Base-by-base conservation (phyloP, 140 eudicot genomes). In the Flaveria floridana region DNA sequence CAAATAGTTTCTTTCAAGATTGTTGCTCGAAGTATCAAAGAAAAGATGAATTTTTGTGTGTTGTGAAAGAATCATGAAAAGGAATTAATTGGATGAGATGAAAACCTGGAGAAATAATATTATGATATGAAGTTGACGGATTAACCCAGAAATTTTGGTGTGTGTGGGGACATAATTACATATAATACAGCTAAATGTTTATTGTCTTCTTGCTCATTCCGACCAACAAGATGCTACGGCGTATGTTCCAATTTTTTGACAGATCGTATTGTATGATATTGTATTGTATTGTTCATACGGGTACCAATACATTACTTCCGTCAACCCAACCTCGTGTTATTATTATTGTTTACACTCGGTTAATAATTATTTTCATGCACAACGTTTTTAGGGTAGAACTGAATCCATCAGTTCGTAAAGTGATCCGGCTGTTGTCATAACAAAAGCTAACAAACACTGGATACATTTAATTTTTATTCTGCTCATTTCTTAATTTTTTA, bases 101-200 rank as follows among this genome's bases (percentile, higher is more conserved):
- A 71, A 26, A 82, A 53, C 18, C 64, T 34, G 19, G 75, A 70
- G 78, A 59, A 79, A 7, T 44, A 44, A 11, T 7, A 44, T 75
- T 65, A 14, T 72, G 82, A 63, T 26, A 25, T 52, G 51, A 46
- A 34, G 70, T 21, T 61, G 86, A 85, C 93, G 89, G 89, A 80
- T 72, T 72, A 67, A 80, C 63, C 87, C 46, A 85, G 52, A 80
- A 65, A 47, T 66, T 64, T 52, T 59, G 59, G 62, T 21, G 3
- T 26, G 26, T 48, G 52, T 37, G 26, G 52, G n/a, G 16, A 9
- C 41, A 39, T 26, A 23, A 73, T 61, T 21, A 5, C 48, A 64
- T 1, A 18, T 64, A 1, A 18, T 64, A 78, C 78, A 78, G 74
- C 80, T 68, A 47, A 28, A 41, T 18, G 18, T 70, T 61, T 41